Base-by-base conservation (phyloP, 805 yeast species). In the Spathaspora passalidarum region DNA sequence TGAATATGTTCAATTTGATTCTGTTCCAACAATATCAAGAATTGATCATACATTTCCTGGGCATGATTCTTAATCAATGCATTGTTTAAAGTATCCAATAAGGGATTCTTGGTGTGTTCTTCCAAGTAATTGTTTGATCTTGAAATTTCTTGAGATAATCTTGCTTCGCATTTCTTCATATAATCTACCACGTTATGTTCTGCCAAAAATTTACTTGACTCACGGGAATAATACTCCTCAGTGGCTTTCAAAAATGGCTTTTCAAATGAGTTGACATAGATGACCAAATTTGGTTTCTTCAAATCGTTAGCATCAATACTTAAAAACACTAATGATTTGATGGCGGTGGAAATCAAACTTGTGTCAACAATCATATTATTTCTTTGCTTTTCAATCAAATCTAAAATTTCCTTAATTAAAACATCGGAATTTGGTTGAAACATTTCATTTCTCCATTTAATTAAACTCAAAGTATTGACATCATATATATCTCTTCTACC, bases 251-350 rank as follows among this genome's bases (percentile, higher is more conserved):
- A 73, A 61, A 89, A 94, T 34, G 82, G 80, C 37, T 69, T 75
- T 63, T 94, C 97, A 59, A 92, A 94, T 55, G 78, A 78, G 47
- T 82, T 82, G 52, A 86, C 81, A 67, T 94, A 94, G 25, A 91
- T 90, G 17, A 83, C 77, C 58, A 91, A 73, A 60, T 88, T 89
- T 43, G 88, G 81, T 60, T 89, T 90, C 67, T 87, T 90, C 63
- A 88, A 76, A 65, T 90, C 97, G 61, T 86, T 90, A 47, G 82
- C 83, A 61, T 94, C 98, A 55, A 95, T 84, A 4, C 99, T 98
- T 52, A 94, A 74, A 38, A 82, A 78, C 10, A 92, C 97, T 69
- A 91, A 82, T 1, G 97, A 91, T 56, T 82, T 85, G 50, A 92
- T 86, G 1, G 94, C 90, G 36, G 79, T 73, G 29, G 87, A 80